Evolutionary conservation across 2,329 filamentous ascomycete species (phyloP).

Genomic region (Calonectria pauciramosa): DNA sequence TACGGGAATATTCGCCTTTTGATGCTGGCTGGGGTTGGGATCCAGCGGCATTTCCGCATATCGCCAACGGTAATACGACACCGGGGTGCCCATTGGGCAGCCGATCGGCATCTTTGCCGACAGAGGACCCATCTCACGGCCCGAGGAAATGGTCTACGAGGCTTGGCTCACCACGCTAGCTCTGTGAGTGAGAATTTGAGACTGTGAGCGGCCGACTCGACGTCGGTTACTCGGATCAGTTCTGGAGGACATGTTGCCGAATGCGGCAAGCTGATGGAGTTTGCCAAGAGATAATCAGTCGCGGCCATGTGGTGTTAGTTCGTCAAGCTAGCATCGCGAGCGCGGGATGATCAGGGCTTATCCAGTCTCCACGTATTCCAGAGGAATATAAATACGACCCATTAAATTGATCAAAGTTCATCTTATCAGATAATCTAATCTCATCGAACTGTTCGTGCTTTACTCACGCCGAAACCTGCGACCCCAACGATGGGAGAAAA

Average conservation of each 20-base stretch:
- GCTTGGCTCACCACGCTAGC: slow-evolving; percentile 6
- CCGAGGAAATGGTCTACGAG: not conserved
- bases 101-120: slow-evolving; percentile 1
- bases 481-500: slow-evolving; percentile 1
- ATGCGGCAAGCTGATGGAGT: not conserved
- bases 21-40: not conserved
- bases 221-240: not conserved
- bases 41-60: not conserved
- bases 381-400: not conserved
- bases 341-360: not conserved
- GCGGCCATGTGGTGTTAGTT: not conserved
- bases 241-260: not conserved
- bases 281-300: not conserved
- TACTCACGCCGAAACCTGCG: no score
- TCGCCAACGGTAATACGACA: not conserved
- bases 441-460: not conserved
- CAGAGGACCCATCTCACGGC: not conserved
- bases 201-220: not conserved
- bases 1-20: not conserved
- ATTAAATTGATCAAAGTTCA: not conserved
- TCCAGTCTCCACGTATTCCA: not conserved
- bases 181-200: not conserved
- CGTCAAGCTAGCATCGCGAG: not conserved
- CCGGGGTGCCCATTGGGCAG: not conserved
- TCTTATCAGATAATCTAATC: slow-evolving; percentile 15